Conservation (phyloP, 129 eudicot species). For the Logfia minima region DNA sequence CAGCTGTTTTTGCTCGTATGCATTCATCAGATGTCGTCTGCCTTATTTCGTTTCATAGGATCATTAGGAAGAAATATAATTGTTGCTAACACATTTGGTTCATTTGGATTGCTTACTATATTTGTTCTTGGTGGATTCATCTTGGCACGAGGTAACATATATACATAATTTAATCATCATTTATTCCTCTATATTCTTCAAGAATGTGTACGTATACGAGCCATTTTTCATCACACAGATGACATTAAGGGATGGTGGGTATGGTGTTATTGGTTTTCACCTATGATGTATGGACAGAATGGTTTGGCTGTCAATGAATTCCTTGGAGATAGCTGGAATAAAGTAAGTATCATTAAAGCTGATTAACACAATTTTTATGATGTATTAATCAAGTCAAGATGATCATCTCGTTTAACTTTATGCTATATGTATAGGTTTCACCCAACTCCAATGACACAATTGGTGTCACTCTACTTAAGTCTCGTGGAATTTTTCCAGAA, state of each 20-base stretch:
- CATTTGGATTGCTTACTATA: conserved; percentile 69
- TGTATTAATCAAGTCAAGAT: conserved; percentile 12
- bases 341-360: conserved; percentile 43
- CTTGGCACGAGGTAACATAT: conserved; percentile 63
- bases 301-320: conserved; percentile 86
- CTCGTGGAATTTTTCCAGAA: conserved; percentile 72
- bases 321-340: conserved; percentile 86
- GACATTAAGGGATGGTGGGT: conserved; percentile 73
- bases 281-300: conserved; percentile 88
- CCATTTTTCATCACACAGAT: conserved; percentile 41
- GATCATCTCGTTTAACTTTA: conserved; percentile 10
- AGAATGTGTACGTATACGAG: background rate
- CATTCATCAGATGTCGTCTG: conserved; percentile 80
- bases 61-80: conserved; percentile 81
- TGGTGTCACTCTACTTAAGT: conserved; percentile 58
- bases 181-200: background rate
- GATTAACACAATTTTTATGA: background rate
- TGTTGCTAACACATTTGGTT: conserved; percentile 85
- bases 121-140: conserved; percentile 89
- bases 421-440: conserved; percentile 40
- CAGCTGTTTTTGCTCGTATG: conserved; percentile 61
- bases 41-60: conserved; percentile 73
- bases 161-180: background rate
- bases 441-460: conserved; percentile 52
- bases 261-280: conserved; percentile 97